Percentiles rank a stretch among this genome's conserved stretches.
Conservation (phyloP, 2,329 filamentous ascomycete genomes). For the Hymenoscyphus repandus region DNA sequence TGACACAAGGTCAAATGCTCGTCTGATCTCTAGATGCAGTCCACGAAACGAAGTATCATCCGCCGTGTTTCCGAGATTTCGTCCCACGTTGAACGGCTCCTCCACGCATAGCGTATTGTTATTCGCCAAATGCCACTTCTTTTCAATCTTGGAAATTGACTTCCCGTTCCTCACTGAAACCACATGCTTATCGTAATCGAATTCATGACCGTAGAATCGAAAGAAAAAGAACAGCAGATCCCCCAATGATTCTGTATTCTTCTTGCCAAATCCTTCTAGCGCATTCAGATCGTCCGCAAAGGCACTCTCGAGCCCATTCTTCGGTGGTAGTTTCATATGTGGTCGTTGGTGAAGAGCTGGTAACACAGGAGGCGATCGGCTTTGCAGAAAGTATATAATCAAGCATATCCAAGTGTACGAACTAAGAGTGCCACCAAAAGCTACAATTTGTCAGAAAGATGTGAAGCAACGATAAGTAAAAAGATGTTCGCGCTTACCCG, state of each 20-base stretch:
- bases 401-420: conserved; percentile 99
- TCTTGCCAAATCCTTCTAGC: conserved; percentile 66
- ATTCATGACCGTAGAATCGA: conserved; percentile 86
- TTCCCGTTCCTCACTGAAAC: conserved; percentile 81
- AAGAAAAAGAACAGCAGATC: conserved; percentile 95
- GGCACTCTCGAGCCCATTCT: conserved; percentile 63
- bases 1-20: conserved; percentile 79
- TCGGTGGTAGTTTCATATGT: conserved; percentile 53
- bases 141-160: conserved; percentile 73
- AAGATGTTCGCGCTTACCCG: conserved; percentile 59
- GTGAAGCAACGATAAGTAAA: not conserved
- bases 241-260: conserved; percentile 78
- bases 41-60: conserved; percentile 93
- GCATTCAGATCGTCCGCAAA: conserved; percentile 84
- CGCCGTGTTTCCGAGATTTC: conserved; percentile 93
- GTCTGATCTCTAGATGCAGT: conserved; percentile 80
- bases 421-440: conserved; percentile 87
- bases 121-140: conserved; percentile 75
- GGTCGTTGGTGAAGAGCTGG: conserved; percentile 76
- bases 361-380: conserved; percentile 75
- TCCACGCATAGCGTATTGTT: conserved; percentile 91
- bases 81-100: conserved; percentile 85
- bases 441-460: conserved; percentile 41
- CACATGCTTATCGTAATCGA: conserved; percentile 80
- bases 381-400: conserved; percentile 93